Conservation (phyloP, 2,329 filamentous ascomycete genomes). For the Apiospora pterosperma region DNA sequence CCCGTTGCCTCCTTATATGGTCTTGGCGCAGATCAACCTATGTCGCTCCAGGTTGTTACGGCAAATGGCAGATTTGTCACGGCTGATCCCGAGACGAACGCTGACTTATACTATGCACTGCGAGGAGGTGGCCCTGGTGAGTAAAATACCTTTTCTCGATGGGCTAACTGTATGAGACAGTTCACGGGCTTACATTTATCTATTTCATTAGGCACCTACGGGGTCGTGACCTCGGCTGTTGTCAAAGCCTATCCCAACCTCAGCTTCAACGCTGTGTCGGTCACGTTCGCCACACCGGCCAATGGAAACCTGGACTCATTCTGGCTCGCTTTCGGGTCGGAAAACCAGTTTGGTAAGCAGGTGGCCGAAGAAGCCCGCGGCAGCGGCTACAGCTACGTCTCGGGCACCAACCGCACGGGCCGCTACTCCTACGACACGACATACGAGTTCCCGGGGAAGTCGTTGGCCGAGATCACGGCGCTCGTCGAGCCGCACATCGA, state of each 20-base stretch:
- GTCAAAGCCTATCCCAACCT: conserved; percentile 26
- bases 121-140: conserved; percentile 37
- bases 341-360: conserved; percentile 28
- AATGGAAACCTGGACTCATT: conserved; percentile 14
- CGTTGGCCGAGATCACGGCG: conserved; percentile 13
- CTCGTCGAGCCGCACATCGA: conserved; percentile 32
- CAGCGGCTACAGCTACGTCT: conserved; percentile 33
- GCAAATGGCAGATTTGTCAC: conserved; percentile 21
- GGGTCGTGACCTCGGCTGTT: conserved; percentile 26
- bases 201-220: conserved; percentile 44
- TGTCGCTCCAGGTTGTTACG: conserved; percentile 16
- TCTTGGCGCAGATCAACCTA: conserved; percentile 42
- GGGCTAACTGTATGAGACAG: too few relatives aligned
- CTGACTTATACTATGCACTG: conserved; percentile 52
- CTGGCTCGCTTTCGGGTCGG: conserved; percentile 29
- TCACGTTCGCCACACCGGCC: conserved; percentile 16
- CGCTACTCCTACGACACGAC: conserved; percentile 26
- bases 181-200: conserved; percentile 36
- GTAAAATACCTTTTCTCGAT: not conserved
- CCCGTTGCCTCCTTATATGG: conserved; percentile 34
- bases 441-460: conserved; percentile 29
- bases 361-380: conserved; percentile 31
- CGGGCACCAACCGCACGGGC: conserved; percentile 18
- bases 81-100: conserved; percentile 36
- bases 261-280: conserved; percentile 16